A percentile compares a stretch with the other conserved stretches of the same genome.
phyloP scores from a whole-genome alignment of 148 eudicot species.

The Vaccinium corymbosum region DNA sequence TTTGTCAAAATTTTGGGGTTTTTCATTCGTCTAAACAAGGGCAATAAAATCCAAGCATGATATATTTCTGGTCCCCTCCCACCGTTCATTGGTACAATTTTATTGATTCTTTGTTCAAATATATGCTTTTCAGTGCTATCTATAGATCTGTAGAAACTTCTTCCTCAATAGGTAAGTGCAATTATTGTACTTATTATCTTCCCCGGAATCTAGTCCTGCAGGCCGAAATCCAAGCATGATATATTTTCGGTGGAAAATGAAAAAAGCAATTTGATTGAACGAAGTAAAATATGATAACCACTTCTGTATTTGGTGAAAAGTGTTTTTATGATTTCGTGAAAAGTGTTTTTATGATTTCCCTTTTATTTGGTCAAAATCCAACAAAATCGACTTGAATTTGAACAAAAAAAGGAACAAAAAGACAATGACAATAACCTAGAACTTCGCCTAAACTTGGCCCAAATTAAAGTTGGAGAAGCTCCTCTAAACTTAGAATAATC shows the following conservation, averaged over 20 bases:
- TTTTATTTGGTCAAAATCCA: not conserved
- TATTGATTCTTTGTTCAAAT: not conserved
- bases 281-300: not conserved
- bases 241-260: not conserved
- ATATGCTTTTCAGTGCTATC: not conserved
- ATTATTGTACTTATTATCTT: not conserved
- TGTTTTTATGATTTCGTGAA: not conserved
- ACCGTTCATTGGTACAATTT: conserved; percentile 83
- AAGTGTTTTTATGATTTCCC: not conserved
- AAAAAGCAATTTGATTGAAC: not conserved
- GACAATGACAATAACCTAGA: too few species aligned
- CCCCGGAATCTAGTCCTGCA: not conserved
- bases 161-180: not conserved
- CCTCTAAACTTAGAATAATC: not conserved
- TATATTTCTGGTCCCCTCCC: conserved; percentile 95
- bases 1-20: too few species aligned
- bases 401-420: too few species aligned
- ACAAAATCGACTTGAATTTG: too few species aligned
- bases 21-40: too few species aligned
- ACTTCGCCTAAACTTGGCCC: too few species aligned
- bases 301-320: not conserved
- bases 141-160: conserved; percentile 8
- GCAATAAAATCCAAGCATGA: not conserved
- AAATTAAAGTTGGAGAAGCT: not conserved
- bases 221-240: not conserved